Percentiles rank a stretch among this genome's conserved stretches.
phyloP scores from a whole-genome alignment of 306 rosid species.

The Ochetophila trinervis region DNA sequence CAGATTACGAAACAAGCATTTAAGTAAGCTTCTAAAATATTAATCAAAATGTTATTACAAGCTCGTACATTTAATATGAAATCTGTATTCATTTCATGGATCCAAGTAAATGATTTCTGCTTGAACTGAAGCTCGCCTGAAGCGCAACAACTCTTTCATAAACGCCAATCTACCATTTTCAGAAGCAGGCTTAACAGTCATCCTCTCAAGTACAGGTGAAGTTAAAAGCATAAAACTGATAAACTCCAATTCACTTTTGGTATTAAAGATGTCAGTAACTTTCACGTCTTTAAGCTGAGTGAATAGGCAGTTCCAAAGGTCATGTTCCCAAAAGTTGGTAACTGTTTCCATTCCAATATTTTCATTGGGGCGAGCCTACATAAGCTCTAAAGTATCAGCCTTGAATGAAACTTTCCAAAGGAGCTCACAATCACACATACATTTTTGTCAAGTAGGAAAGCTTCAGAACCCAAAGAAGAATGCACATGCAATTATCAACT shows the following conservation, averaged over 20 bases:
- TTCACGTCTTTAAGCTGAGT: conserved; percentile 41
- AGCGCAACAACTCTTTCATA: conserved; percentile 44
- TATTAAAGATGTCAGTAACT: conserved; percentile 38
- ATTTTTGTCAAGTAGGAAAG: neutral
- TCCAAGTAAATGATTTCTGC: conserved; percentile 56
- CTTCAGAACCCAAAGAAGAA: neutral
- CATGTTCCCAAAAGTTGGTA: conserved; percentile 26
- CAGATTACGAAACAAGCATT: too few species aligned
- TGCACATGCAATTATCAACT: neutral
- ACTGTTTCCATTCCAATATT: neutral
- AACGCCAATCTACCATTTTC: conserved; percentile 25
- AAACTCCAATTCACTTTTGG: conserved; percentile 46
- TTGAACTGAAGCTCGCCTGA: conserved; percentile 42
- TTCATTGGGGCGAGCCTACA: conserved; percentile 48
- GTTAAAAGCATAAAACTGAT: conserved; percentile 43
- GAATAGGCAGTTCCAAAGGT: conserved; percentile 20
- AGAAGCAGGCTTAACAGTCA: conserved; percentile 47
- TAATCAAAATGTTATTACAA: too few species aligned
- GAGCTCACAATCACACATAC: neutral
- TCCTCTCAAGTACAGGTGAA: conserved; percentile 50
- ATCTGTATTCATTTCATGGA: conserved; percentile 2
- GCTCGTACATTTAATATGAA: too few species aligned
- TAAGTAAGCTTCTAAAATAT: too few species aligned
- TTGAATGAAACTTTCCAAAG: neutral
- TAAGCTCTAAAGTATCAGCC: conserved; percentile 7